Conservation (phyloP, 73 alveolate species). For the Paramecium pentaurelia region DNA sequence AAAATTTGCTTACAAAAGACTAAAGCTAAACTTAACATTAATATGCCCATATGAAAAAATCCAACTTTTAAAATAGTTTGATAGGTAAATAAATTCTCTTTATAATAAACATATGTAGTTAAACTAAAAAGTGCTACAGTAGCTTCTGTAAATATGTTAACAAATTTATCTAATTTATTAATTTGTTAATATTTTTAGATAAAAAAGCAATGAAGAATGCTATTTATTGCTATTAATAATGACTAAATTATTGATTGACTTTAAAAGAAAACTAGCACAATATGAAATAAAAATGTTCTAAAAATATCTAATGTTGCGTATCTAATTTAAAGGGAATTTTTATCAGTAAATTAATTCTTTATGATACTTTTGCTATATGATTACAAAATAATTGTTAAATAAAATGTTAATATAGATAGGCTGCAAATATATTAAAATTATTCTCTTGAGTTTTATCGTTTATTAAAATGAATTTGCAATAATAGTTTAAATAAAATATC, state of each 20-base stretch:
- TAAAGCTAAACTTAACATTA: not conserved
- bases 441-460: not conserved
- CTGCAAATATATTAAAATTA: not conserved
- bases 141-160: not conserved
- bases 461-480: not conserved
- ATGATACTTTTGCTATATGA: not conserved
- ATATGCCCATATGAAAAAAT: not conserved
- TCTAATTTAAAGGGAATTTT: not conserved
- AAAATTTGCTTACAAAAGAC: no score
- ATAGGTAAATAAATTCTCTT: not conserved
- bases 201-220: not conserved
- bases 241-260: not conserved
- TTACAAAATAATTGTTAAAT: not conserved
- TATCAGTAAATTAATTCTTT: no score
- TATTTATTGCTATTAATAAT: not conserved
- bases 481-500: not conserved
- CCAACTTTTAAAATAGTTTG: not conserved
- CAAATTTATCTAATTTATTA: not conserved
- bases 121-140: not conserved
- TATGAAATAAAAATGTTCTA: not conserved
- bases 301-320: not conserved
- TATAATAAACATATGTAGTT: not conserved
- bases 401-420: not conserved
- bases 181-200: not conserved
- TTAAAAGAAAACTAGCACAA: not conserved